These are phyloP conservation scores for Fagopyrum tataricum DNA, from an alignment of 148 eudicot species.

Conservation along the genomic window DNA sequence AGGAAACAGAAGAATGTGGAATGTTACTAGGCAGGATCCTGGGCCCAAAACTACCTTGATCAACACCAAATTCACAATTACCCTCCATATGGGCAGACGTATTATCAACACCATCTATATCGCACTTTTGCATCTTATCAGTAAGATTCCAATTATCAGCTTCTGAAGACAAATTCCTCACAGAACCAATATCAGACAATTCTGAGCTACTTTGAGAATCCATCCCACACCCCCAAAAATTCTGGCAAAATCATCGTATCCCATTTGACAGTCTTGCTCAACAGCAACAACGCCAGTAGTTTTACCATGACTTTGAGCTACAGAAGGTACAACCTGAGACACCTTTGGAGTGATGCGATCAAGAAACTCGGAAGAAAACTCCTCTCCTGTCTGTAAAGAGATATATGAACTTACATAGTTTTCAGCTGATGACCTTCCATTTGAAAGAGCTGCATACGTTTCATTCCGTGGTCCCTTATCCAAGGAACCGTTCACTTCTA, in stretches of 20 bases:
- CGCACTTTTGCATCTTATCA: slow-evolving; percentile 21
- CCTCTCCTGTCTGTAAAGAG: slow-evolving; percentile 67
- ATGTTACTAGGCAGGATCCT: slow-evolving; percentile 30
- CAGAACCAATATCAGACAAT: slow-evolving; percentile 44
- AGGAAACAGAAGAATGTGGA: slow-evolving; percentile 34
- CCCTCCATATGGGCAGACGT: slow-evolving; percentile 28
- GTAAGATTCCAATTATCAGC: slow-evolving; percentile 28
- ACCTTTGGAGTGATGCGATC: slow-evolving; percentile 42
- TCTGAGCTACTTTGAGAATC: slow-evolving; percentile 70
- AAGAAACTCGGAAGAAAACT: slow-evolving; percentile 58
- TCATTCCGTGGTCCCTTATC: slow-evolving; percentile 35
- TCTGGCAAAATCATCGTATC: slow-evolving; percentile 56
- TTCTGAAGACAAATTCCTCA: slow-evolving; percentile 41
- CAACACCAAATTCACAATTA: slow-evolving; percentile 20
- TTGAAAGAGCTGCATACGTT: slow-evolving; percentile 19
- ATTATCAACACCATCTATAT: slow-evolving; percentile 26
- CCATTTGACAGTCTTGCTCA: slow-evolving; percentile 33
- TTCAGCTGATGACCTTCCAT: slow-evolving; percentile 26
- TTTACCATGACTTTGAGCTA: slow-evolving; percentile 29
- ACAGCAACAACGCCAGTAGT: slow-evolving; percentile 27
- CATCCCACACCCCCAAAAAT: slow-evolving; percentile 55
- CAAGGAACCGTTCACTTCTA: slow-evolving; percentile 27
- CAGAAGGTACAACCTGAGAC: slow-evolving; percentile 23
- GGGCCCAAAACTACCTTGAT: slow-evolving; percentile 25
- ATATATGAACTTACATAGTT: slow-evolving; percentile 39